Percentiles rank a stretch among this genome's conserved stretches.
These are phyloP conservation scores for Podospora anserina DNA, from an alignment of 495 filamentous ascomycete genomes.

Conservation along the genomic window DNA sequence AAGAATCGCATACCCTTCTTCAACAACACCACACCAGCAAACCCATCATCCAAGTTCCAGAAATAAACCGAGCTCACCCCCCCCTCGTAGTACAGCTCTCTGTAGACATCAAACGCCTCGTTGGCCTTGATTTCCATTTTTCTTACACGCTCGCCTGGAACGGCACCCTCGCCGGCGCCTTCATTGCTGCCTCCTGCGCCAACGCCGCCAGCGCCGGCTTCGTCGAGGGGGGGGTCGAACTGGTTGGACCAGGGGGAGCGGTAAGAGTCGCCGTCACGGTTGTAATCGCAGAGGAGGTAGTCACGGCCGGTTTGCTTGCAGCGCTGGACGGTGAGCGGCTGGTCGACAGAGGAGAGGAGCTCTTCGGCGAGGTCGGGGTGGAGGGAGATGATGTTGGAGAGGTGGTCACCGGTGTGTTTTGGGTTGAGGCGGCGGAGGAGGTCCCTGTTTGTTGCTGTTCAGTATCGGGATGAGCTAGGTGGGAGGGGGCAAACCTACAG, in stretches of 20 bases:
- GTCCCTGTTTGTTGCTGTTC: constrained; percentile 57
- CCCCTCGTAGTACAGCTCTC: constrained; percentile 97
- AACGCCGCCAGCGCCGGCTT: constrained; percentile 40
- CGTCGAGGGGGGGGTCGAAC: constrained; percentile 79
- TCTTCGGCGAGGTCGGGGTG: constrained; percentile 94
- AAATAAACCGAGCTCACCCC: constrained; percentile 94
- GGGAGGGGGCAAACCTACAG: constrained; percentile 55
- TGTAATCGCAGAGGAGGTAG: constrained; percentile 99
- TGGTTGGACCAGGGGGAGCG: constrained; percentile 97
- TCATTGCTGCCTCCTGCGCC: constrained; percentile 40
- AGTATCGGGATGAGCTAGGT: background rate
- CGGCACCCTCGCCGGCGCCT: constrained; percentile 59
- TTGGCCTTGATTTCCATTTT: constrained; percentile 92
- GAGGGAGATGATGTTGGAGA: constrained; percentile 77
- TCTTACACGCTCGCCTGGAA: constrained; percentile 80
- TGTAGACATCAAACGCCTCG: constrained; percentile 94
- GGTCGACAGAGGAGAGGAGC: constrained; percentile 94
- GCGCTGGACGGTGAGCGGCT: constrained; percentile 80
- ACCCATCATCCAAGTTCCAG: constrained; percentile 98
- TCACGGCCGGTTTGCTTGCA: constrained; percentile 87
- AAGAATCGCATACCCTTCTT: constrained; percentile 71
- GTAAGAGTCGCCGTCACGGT: constrained; percentile 96
- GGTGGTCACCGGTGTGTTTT: constrained; percentile 79
- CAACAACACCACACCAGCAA: constrained; percentile 89
- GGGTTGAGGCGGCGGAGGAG: constrained; percentile 97